These are phyloP conservation scores for Penicillium manginii DNA, from an alignment of 495 filamentous ascomycete genomes.

Conservation along the genomic window DNA sequence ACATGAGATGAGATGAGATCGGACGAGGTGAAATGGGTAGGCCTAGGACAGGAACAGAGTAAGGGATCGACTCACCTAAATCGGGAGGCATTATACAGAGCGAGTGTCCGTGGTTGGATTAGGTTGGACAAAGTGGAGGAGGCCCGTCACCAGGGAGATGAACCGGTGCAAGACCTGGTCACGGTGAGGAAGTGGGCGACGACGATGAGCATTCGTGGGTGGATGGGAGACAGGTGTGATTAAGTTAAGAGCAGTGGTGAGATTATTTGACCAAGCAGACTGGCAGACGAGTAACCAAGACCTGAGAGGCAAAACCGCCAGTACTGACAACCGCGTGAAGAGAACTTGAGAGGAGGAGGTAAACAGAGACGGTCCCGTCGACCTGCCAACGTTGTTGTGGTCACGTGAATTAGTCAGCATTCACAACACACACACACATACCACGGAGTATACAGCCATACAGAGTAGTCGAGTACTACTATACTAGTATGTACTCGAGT, in stretches of 20 bases:
- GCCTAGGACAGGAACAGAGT: neutral
- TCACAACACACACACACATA: constrained; percentile 18
- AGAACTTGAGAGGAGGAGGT: constrained; percentile 24
- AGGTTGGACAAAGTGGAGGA: constrained; percentile 30
- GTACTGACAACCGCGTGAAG: constrained; percentile 25
- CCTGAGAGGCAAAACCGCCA: neutral
- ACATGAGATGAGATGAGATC: neutral
- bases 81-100: constrained; percentile 29
- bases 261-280: too few species aligned
- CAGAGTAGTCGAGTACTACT: neutral
- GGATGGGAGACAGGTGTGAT: neutral
- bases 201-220: constrained; percentile 19
- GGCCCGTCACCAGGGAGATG: constrained; percentile 37
- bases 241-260: too few species aligned
- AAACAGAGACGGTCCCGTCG: constrained; percentile 30
- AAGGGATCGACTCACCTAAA: constrained; percentile 24
- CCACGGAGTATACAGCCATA: constrained; percentile 6
- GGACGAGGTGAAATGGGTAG: neutral
- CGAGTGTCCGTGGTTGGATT: constrained; percentile 11
- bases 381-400: constrained; percentile 38
- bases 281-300: neutral
- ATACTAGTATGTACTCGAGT: neutral
- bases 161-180: constrained; percentile 12
- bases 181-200: constrained; percentile 2
- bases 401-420: constrained; percentile 26